Evolutionary conservation across 148 eudicot genomes (phyloP).

Genomic region (Beta vulgaris): DNA sequence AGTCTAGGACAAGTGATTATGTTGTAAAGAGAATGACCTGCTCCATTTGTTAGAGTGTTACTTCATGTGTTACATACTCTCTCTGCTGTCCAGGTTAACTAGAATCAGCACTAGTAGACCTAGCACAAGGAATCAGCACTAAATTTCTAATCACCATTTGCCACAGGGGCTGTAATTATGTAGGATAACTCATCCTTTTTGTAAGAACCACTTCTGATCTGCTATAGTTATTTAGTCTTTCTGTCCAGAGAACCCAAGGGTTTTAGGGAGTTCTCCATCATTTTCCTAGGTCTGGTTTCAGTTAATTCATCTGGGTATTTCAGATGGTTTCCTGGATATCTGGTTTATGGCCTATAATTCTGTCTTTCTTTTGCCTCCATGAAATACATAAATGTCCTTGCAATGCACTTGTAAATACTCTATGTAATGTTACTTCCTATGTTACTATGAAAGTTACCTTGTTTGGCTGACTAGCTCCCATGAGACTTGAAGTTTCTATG

Average conservation of each 20-base stretch:
- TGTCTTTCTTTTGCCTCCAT: not conserved
- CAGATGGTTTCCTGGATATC: not conserved
- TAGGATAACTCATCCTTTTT: not conserved
- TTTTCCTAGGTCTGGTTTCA: not conserved
- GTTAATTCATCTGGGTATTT: not conserved
- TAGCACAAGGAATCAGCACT: too few species aligned
- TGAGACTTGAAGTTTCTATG: not conserved
- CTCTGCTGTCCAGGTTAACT: too few species aligned
- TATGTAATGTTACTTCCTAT: too few species aligned
- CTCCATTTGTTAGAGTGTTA: too few species aligned
- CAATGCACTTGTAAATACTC: too few species aligned
- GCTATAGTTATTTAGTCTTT: not conserved
- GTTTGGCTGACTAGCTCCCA: not conserved
- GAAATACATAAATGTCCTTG: not conserved
- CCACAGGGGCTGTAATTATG: too few species aligned
- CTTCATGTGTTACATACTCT: too few species aligned
- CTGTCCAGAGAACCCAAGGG: not conserved
- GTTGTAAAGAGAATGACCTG: too few species aligned
- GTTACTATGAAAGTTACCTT: not conserved
- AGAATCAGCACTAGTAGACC: too few species aligned
- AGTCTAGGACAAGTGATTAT: too few species aligned
- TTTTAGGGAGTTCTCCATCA: not conserved
- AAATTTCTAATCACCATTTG: too few species aligned
- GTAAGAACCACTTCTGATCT: not conserved
- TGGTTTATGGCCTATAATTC: not conserved